phyloP scores from a whole-genome alignment of 2,329 filamentous ascomycete genomes.

The Aspergillus calidoustus region DNA sequence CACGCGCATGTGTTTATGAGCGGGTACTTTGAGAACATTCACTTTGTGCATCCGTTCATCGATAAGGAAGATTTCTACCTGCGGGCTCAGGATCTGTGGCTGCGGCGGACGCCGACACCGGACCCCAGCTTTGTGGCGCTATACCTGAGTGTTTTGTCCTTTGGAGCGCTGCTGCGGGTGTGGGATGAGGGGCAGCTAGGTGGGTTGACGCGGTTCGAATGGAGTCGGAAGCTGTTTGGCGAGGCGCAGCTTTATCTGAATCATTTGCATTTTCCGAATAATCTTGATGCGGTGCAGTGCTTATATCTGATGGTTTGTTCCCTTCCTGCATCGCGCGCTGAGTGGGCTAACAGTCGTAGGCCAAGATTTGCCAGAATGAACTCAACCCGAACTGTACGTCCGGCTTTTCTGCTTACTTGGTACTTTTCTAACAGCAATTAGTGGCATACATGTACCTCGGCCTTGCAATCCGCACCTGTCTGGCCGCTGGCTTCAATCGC shows the following conservation, averaged over 20 bases:
- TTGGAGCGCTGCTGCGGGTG: constrained; percentile 52
- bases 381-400: constrained; percentile 51
- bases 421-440: constrained; percentile 17
- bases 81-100: constrained; percentile 52
- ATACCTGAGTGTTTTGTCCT: constrained; percentile 53
- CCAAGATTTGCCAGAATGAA: constrained; percentile 57
- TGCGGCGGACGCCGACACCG: constrained; percentile 35
- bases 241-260: constrained; percentile 48
- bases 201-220: constrained; percentile 52
- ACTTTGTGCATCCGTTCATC: constrained; percentile 55
- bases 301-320: constrained; percentile 50
- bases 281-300: constrained; percentile 55
- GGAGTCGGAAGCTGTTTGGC: constrained; percentile 53
- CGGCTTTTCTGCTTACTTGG: no score
- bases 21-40: constrained; percentile 55
- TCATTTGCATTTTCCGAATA: constrained; percentile 48
- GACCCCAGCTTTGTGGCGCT: constrained; percentile 52
- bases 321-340: accelerated
- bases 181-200: constrained; percentile 50
- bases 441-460: constrained; percentile 56
- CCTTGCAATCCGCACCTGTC: constrained; percentile 52
- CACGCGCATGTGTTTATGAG: constrained; percentile 53
- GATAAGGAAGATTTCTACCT: constrained; percentile 52
- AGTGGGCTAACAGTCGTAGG: constrained; percentile 31
- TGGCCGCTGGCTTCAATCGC: constrained; percentile 55